These are phyloP conservation scores for Aspergillus taichungensis DNA, from an alignment of 495 filamentous ascomycete genomes.

Conservation along the genomic window DNA sequence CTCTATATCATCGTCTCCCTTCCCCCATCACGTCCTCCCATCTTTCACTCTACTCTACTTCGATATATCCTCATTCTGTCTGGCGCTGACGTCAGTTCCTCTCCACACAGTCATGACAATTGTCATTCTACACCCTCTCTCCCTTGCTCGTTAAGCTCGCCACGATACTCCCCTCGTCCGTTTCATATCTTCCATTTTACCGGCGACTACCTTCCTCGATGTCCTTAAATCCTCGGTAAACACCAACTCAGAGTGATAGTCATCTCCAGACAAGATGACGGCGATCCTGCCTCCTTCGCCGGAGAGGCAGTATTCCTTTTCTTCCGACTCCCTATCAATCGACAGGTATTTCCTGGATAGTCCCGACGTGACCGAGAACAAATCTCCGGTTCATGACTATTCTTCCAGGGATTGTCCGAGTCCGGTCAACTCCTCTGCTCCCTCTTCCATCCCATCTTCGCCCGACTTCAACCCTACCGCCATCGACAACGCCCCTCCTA, in stretches of 20 bases:
- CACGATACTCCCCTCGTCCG: too few species aligned
- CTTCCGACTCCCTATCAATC: conserved; percentile 28
- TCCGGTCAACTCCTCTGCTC: conserved; percentile 23
- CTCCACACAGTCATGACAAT: too few species aligned
- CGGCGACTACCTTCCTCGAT: background rate
- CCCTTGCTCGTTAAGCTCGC: too few species aligned
- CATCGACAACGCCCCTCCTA: conserved; percentile 23
- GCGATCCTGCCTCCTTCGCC: conserved; percentile 29
- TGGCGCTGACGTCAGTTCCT: too few species aligned
- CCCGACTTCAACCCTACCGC: conserved; percentile 24
- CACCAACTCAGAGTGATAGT: too few species aligned
- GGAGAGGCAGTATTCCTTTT: conserved; percentile 32
- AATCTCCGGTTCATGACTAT: conserved; percentile 30
- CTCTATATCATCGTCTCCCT: too few species aligned
- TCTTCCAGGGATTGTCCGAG: conserved; percentile 25
- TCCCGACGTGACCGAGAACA: conserved; percentile 17
- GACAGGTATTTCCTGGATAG: conserved; percentile 38
- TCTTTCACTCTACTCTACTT: too few species aligned
- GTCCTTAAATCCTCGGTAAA: too few species aligned
- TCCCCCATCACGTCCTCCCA: too few species aligned
- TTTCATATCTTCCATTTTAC: background rate
- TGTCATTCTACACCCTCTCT: too few species aligned
- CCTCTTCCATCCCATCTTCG: conserved; percentile 33
- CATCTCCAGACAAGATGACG: conserved; percentile 28
- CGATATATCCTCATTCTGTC: too few species aligned